Evolutionary conservation across 2,329 filamentous ascomycete genomes (phyloP).

Genomic region (Penicillium sp.): DNA sequence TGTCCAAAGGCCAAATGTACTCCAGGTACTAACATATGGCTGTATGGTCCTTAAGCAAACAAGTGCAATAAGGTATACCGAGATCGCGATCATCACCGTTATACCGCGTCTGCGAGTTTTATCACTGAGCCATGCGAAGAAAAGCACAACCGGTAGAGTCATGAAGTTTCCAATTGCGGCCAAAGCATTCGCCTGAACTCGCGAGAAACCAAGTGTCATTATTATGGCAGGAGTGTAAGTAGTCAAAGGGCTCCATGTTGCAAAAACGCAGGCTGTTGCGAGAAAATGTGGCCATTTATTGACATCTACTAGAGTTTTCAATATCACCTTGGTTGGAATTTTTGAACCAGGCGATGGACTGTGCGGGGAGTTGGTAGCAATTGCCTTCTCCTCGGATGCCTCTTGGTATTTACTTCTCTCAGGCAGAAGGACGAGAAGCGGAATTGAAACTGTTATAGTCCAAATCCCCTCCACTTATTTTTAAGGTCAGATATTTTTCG

Average conservation of each 20-base stretch:
- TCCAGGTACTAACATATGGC: constrained; percentile 53
- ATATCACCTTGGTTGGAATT: not conserved
- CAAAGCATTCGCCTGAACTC: constrained; percentile 54
- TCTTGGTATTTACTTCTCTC: constrained; percentile 1
- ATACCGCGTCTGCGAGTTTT: constrained; percentile 50
- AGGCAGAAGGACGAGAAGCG: constrained; percentile 5
- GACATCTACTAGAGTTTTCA: constrained; percentile 47
- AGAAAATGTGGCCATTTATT: constrained; percentile 56
- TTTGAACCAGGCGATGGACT: not conserved
- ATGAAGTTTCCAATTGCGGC: constrained; percentile 48
- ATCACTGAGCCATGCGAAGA: constrained; percentile 56
- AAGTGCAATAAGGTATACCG: constrained; percentile 51
- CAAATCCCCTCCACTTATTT: constrained; percentile 12
- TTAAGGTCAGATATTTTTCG: not conserved
- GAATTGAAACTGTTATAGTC: constrained; percentile 6
- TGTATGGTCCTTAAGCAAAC: constrained; percentile 49
- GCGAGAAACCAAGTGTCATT: constrained; percentile 51
- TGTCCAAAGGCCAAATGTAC: constrained; percentile 57
- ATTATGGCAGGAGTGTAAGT: constrained; percentile 53
- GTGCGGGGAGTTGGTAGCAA: not conserved
- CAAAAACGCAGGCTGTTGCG: constrained; percentile 56
- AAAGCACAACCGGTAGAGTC: constrained; percentile 53
- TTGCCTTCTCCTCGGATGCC: not conserved
- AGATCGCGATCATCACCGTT: constrained; percentile 50
- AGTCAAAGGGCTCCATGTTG: constrained; percentile 57